These are phyloP conservation scores for Hypomontagnella monticulosa DNA, from an alignment of 495 filamentous ascomycete species.

Conservation along the genomic window DNA sequence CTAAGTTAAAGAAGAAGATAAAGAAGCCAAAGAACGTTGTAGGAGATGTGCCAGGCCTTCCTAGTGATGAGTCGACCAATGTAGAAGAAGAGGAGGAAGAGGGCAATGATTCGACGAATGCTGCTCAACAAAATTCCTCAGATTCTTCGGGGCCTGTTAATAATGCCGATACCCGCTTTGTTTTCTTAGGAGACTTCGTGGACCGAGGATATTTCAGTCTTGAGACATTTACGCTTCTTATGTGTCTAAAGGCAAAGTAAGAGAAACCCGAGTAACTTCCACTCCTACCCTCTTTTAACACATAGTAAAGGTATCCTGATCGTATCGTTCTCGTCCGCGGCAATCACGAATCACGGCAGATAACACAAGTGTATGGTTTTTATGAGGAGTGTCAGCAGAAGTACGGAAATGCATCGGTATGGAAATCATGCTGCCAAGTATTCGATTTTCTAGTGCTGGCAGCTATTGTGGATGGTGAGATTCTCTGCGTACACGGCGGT, in stretches of 20 bases:
- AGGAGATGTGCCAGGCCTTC: conserved; percentile 34
- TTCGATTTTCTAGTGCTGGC: conserved; percentile 98
- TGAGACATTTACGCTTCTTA: conserved; percentile 92
- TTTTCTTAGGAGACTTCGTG: conserved; percentile 97
- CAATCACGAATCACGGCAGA: conserved; percentile 97
- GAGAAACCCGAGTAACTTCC: conserved; percentile 38
- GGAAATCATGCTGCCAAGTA: conserved; percentile 99
- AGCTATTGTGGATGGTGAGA: conserved; percentile 95
- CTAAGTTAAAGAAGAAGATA: conserved; percentile 82
- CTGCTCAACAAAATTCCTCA: conserved; percentile 50
- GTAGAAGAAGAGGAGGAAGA: conserved; percentile 64
- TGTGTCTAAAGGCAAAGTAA: conserved; percentile 97
- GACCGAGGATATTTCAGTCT: conserved; percentile 97
- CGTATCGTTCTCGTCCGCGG: conserved; percentile 94
- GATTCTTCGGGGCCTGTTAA: conserved; percentile 56
- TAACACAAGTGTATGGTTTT: conserved; percentile 98
- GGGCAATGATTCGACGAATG: conserved; percentile 51
- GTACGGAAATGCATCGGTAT: conserved; percentile 97
- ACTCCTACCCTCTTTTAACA: conserved; percentile 31
- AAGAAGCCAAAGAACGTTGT: conserved; percentile 57
- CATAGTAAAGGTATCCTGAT: conserved; percentile 80
- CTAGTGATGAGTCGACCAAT: conserved; percentile 52
- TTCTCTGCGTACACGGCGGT: conserved; percentile 97
- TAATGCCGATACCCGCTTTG: conserved; percentile 83
- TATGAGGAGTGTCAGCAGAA: conserved; percentile 99